phyloP scores from a whole-genome alignment of 805 yeast species.

The Saccharomycopsis fodiens region DNA sequence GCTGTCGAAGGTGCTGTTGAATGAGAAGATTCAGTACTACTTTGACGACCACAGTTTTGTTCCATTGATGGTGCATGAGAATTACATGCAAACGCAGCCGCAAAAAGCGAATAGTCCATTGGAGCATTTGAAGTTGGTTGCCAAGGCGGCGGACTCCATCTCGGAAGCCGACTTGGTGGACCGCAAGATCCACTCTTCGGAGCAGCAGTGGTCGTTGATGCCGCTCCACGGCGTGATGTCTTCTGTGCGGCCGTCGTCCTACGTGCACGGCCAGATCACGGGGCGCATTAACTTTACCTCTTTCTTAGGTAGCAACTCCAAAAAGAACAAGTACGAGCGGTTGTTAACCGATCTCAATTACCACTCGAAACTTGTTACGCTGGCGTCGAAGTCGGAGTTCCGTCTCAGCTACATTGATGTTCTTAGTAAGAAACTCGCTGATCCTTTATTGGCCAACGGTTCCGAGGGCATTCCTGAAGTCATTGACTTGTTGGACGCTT shows the following conservation, averaged over 20 bases:
- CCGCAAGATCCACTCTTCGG: conserved; percentile 74
- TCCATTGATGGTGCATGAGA: conserved; percentile 94
- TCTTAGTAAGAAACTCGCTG: conserved; percentile 45
- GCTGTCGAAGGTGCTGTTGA: conserved; percentile 46
- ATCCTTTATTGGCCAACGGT: conserved; percentile 50
- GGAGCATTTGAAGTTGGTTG: conserved; percentile 54
- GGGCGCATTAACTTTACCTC: conserved; percentile 73
- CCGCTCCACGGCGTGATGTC: conserved; percentile 89
- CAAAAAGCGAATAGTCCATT: conserved; percentile 33
- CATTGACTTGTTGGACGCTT: conserved; percentile 71
- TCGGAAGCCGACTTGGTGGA: conserved; percentile 82
- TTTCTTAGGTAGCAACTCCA: conserved; percentile 89
- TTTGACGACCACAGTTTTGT: conserved; percentile 93
- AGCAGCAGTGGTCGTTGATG: conserved; percentile 89
- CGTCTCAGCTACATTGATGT: conserved; percentile 71
- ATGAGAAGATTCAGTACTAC: conserved; percentile 80
- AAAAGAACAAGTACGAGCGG: conserved; percentile 68
- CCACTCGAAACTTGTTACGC: conserved; percentile 74
- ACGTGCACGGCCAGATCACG: conserved; percentile 61
- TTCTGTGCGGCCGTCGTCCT: conserved; percentile 69
- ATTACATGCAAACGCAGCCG: conserved; percentile 68
- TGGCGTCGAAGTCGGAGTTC: conserved; percentile 66
- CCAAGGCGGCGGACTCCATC: conserved; percentile 78
- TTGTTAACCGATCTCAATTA: conserved; percentile 81
- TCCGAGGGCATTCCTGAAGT: conserved; percentile 59